phyloP scores from a whole-genome alignment of 106 monocot species.

The Acorus gramineus region DNA sequence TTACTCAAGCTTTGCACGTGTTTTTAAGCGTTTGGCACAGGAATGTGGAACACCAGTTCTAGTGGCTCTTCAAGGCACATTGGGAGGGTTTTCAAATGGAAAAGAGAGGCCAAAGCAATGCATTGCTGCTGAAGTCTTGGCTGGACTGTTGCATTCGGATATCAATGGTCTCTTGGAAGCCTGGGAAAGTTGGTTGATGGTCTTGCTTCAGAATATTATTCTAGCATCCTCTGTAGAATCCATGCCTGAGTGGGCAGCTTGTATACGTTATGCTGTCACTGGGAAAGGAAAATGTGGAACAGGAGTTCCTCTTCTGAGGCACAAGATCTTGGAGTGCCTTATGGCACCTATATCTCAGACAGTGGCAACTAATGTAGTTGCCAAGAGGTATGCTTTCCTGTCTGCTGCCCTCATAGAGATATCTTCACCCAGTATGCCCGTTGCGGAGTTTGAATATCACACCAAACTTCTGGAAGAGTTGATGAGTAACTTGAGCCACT shows the following conservation, averaged over 20 bases:
- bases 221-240: conserved; percentile 70
- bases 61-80: conserved; percentile 26
- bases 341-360: conserved; percentile 42
- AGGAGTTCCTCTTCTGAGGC: conserved; percentile 55
- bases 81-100: conserved; percentile 61
- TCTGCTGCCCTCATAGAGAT: conserved; percentile 72
- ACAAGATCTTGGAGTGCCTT: conserved; percentile 73
- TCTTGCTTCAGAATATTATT: conserved; percentile 66
- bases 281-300: conserved; percentile 93
- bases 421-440: conserved; percentile 59
- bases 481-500: conserved; percentile 73
- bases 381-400: conserved; percentile 77
- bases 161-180: conserved; percentile 46
- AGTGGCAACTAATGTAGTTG: conserved; percentile 57
- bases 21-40: conserved; percentile 79
- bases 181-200: conserved; percentile 76
- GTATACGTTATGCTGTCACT: conserved; percentile 89
- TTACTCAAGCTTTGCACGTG: conserved; percentile 83
- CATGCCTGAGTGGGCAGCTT: conserved; percentile 94
- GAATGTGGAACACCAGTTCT: conserved; percentile 78
- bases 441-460: conserved; percentile 56
- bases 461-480: conserved; percentile 57
- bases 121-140: conserved; percentile 92
- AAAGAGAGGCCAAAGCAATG: conserved; percentile 94
- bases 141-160: conserved; percentile 95